Evolutionary conservation across 2,329 filamentous ascomycete genomes (phyloP).

Genomic region (Calonectria ilicicola): DNA sequence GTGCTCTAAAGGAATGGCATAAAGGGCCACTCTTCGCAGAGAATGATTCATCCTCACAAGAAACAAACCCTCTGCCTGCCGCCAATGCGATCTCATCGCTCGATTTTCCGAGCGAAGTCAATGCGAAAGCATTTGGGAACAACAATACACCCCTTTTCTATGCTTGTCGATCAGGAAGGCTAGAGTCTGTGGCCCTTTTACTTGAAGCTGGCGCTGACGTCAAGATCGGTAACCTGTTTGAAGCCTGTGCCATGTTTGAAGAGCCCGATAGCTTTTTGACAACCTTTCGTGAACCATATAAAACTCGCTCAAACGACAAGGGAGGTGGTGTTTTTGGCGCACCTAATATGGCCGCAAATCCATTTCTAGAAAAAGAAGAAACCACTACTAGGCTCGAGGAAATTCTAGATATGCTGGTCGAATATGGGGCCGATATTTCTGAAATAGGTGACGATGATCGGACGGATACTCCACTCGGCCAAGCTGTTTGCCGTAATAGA

Average conservation of each 20-base stretch:
- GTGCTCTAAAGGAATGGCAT: conserved; percentile 8
- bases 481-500: not conserved
- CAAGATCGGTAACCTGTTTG: conserved; percentile 18
- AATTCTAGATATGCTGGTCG: conserved; percentile 38
- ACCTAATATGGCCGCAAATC: no score
- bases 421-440: conserved; percentile 26
- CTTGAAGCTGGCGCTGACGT: conserved; percentile 40
- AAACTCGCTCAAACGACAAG: conserved; percentile 12
- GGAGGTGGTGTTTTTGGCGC: not conserved
- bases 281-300: not conserved
- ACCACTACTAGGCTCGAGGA: conserved; percentile 31
- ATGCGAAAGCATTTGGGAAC: not conserved
- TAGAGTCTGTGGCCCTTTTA: conserved; percentile 42
- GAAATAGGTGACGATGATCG: not conserved
- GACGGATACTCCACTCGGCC: not conserved
- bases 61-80: not conserved
- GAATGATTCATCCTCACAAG: not conserved
- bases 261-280: conserved; percentile 22
- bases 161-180: conserved; percentile 40
- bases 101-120: not conserved
- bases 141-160: conserved; percentile 37
- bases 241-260: conserved; percentile 36
- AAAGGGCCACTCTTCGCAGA: not conserved
- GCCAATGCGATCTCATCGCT: not conserved
- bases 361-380: not conserved